Base-by-base conservation (phyloP, 2,329 filamentous ascomycete species). In the Xylariales sp. region DNA sequence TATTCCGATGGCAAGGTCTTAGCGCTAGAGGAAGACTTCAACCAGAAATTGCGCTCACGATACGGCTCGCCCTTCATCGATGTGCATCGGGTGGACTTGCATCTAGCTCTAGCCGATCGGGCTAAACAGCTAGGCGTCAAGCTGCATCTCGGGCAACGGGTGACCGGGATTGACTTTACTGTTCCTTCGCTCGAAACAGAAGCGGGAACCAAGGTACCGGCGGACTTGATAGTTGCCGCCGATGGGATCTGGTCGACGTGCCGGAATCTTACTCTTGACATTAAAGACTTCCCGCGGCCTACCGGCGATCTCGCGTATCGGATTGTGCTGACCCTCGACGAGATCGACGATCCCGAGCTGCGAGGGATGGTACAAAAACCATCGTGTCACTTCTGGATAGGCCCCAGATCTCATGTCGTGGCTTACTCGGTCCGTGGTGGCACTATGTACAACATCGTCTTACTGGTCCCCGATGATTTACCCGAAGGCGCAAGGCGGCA, bases 241-340 rank as follows among this genome's bases (percentile, higher is more conserved):
- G 90, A 92, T 69, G 90, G 90, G 0, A 78, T 91, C 0, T 90
- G 88, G 87, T 90, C 87, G 1, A 80, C 80, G 12, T 88, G 84
- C 52, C 82, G 89, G 0, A 81, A 84, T 58, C 78, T 79, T 3
- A 83, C 86, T 16, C 75, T 87, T 0, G 82, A 82, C 0, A 78
- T 74, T 0, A 78, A 71, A 18, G 84, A 86, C 43, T 78, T 80
- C 5, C 87, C 89, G 0, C 75, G 84, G 7, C 84, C 87, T 0
- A 91, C 89, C 0, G 89, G 89, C 0, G 89, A 92, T 74, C 76
- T 91, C 14, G 90, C 89, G 1, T 92, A 90, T 72, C 82, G 89
- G 1, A 85, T 91, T 41, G 84, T 90, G 0, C 79, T 91, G 3
- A 76, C 79, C 0, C 73, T 85, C 0, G 82, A 86, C 7, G 80